Evolutionary conservation across 2,329 filamentous ascomycete genomes (phyloP).

Genomic region (Metarhizium brunneum): DNA sequence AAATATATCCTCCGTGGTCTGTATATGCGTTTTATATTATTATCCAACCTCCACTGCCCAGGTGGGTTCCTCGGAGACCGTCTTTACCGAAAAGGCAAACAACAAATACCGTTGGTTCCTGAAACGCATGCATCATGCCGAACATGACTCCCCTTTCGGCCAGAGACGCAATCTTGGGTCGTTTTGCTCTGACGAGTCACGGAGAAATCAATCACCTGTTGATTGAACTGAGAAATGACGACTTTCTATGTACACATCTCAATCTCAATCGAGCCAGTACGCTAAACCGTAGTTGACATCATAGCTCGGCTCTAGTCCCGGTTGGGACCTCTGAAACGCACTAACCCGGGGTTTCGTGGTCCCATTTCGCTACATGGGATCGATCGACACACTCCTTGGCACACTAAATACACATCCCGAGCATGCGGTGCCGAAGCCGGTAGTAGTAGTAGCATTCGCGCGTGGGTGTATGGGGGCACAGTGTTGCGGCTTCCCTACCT

Average conservation of each 20-base stretch:
- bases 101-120: too few species aligned
- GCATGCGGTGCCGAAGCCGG: neutral
- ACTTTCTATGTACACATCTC: constrained; percentile 2
- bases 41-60: too few species aligned
- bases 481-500: too few species aligned
- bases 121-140: too few species aligned
- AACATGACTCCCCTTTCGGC: too few species aligned
- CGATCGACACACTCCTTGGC: constrained; percentile 7
- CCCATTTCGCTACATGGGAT: constrained; percentile 5
- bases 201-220: neutral
- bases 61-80: too few species aligned
- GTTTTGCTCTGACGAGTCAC: neutral
- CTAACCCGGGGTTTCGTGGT: constrained; percentile 7
- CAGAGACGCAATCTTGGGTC: too few species aligned
- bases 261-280: neutral
- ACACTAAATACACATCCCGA: constrained; percentile 4
- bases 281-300: constrained; percentile 1
- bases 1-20: too few species aligned
- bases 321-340: constrained; percentile 12
- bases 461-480: too few species aligned
- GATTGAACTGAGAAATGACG: neutral
- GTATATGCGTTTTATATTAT: too few species aligned
- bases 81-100: too few species aligned
- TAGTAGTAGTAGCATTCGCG: neutral
- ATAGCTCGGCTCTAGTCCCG: constrained; percentile 4